Conservation (phyloP, 2,329 filamentous ascomycete genomes). For the Talaromyces atroroseus region DNA sequence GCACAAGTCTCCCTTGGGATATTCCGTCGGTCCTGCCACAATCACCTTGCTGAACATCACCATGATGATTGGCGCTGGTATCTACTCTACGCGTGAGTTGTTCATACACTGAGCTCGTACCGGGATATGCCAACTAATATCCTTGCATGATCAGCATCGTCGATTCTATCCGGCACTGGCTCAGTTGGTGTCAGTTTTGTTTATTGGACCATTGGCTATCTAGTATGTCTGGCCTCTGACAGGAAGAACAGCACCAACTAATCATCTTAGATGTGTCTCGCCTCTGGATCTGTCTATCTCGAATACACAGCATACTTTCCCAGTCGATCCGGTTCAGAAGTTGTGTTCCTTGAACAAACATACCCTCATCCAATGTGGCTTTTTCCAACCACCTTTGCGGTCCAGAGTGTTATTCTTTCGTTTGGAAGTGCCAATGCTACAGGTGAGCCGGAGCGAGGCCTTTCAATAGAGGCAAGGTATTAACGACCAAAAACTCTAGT, state of each 20-base stretch:
- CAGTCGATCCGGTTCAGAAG: constrained; percentile 60
- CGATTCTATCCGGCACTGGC: constrained; percentile 54
- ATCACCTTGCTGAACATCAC: constrained; percentile 58
- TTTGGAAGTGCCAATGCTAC: constrained; percentile 63
- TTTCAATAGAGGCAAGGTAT: constrained; percentile 20
- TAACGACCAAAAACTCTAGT: constrained; percentile 22
- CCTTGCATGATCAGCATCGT: constrained; percentile 40
- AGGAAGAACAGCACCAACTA: no score
- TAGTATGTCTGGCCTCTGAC: constrained; percentile 22
- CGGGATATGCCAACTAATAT: no score
- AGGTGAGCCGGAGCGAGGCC: constrained; percentile 24
- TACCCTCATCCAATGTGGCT: constrained; percentile 60
- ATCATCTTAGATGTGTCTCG: constrained; percentile 33
- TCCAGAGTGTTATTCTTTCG: constrained; percentile 58
- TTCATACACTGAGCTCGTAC: no score
- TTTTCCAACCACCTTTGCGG: constrained; percentile 59
- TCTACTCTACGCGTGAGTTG: constrained; percentile 59
- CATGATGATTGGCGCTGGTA: constrained; percentile 59
- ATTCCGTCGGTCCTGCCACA: constrained; percentile 52
- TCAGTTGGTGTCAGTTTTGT: constrained; percentile 58
- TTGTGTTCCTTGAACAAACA: constrained; percentile 63
- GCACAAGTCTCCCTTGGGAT: constrained; percentile 52
- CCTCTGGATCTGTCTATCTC: constrained; percentile 47
- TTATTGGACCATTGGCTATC: constrained; percentile 60
- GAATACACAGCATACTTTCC: constrained; percentile 62